phyloP scores from a whole-genome alignment of 169 alveolate species.

The Babesia gibsoni region DNA sequence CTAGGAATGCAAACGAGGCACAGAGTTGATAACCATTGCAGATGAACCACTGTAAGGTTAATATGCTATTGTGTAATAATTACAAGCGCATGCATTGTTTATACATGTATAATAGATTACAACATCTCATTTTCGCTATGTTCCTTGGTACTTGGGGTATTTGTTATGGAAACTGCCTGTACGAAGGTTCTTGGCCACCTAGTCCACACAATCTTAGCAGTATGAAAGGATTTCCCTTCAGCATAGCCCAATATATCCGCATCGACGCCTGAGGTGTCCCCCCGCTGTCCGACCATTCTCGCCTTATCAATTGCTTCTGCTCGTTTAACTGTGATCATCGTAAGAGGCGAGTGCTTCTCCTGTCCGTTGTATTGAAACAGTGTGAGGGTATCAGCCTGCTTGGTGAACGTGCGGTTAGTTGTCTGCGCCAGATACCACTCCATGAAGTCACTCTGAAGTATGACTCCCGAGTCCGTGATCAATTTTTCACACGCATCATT shows the following conservation, averaged over 20 bases:
- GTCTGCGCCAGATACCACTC: slow-evolving; percentile 31
- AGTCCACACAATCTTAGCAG: slow-evolving; percentile 52
- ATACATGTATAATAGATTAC: too few species aligned
- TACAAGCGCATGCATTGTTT: too few species aligned
- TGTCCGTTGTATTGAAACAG: slow-evolving; percentile 58
- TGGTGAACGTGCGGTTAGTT: background rate
- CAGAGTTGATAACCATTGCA: too few species aligned
- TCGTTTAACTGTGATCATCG: background rate
- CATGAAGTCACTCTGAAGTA: slow-evolving; percentile 22
- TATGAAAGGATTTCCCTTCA: background rate
- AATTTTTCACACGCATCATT: background rate
- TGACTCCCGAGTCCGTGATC: slow-evolving; percentile 5
- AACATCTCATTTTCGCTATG: background rate
- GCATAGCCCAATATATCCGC: slow-evolving; percentile 34
- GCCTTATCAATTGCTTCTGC: background rate
- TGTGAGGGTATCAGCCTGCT: background rate
- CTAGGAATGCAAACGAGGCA: too few species aligned
- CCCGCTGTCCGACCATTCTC: background rate
- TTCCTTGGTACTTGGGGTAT: background rate
- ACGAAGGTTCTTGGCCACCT: slow-evolving; percentile 56
- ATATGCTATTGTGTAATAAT: too few species aligned
- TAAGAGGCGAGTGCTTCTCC: slow-evolving; percentile 9
- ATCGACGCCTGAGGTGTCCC: slow-evolving; percentile 5
- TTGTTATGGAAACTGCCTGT: background rate
- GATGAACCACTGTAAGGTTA: too few species aligned